A percentile compares a stretch with the other conserved stretches of the same genome.
Conservation (phyloP, 192 early-diverging fungal genomes). For the Gamsiella multidivaricata region DNA sequence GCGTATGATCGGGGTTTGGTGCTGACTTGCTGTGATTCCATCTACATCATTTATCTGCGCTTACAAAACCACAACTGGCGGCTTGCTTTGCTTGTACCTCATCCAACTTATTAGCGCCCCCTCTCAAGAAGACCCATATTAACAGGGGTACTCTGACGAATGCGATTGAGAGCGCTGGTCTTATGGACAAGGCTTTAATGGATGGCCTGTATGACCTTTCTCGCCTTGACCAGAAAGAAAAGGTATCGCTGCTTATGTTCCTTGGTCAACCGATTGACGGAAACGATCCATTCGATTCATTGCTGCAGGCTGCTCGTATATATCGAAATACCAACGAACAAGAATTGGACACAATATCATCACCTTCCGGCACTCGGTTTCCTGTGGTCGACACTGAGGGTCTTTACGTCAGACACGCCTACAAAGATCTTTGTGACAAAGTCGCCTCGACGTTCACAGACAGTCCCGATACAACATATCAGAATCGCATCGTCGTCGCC, state of each 20-base stretch:
- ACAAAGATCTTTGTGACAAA: slow-evolving; percentile 24
- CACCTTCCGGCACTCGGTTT: not conserved
- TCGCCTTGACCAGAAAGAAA: slow-evolving; percentile 9
- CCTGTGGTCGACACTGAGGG: slow-evolving; percentile 7
- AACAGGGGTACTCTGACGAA: not conserved
- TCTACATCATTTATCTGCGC: too few species aligned
- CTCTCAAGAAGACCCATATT: not conserved
- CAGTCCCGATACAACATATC: not conserved
- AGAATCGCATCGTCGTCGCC: slow-evolving; percentile 20
- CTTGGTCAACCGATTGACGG: not conserved
- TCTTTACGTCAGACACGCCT: slow-evolving; percentile 29
- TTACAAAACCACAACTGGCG: too few species aligned
- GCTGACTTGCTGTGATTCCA: too few species aligned
- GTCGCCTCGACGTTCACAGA: not conserved
- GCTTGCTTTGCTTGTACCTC: not conserved
- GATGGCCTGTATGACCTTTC: slow-evolving; percentile 12
- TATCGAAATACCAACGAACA: not conserved
- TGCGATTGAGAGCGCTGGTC: slow-evolving; percentile 6
- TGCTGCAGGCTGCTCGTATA: not conserved
- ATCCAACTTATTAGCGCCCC: not conserved
- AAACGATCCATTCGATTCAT: not conserved
- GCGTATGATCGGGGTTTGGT: too few species aligned
- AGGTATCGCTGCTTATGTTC: slow-evolving; percentile 9
- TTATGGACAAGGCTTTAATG: slow-evolving; percentile 14
- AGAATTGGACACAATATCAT: slow-evolving; percentile 2